Base-by-base conservation (phyloP, 306 rosid genomes). In the Corylus heterophylla region DNA sequence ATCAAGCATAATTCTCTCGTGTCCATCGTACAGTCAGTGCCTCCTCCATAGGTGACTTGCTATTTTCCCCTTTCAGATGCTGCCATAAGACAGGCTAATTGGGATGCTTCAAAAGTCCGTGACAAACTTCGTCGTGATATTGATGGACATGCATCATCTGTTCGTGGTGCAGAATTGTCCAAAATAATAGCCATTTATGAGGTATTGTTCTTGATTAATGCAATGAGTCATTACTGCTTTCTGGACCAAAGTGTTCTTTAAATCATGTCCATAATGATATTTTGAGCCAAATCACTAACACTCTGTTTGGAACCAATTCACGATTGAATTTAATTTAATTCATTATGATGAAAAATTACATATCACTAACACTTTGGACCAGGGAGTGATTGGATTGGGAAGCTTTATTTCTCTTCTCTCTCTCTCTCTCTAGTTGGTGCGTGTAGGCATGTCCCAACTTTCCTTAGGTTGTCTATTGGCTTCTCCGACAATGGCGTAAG, bases 71-170 rank as follows among this genome's bases (percentile, higher is more conserved):
- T 72, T 82, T 47, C 87, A 94, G 98, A 91, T 76, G 95, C 91
- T 80, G 77, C 83, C 54, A 80, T 94, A 62, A 74, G 79, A 75
- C 90, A 83, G 76, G 91, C 90, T 69, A 81, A 82, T 69, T 94
- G 98, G 98, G 85, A 90, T 82, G 82, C 93, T 61, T 88, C 87
- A 7, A 92, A 82, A 85, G 76, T 84, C 48, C 74, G 85, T 62
- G 97, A 91, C 56, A 91, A 94, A 77, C 92, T 94, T 85, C 67
- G 4, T 42, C 97, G 91, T 72, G 95, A 94, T 85, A 77, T 94
- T 63, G 89, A 89, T 78, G 82, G 78, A 25, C 97, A 94, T 86
- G 84, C 84, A 69, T 81, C 80, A 29, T 86, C 90, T 48, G 86
- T 94, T 85, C 50, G 87, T 16, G 55, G 67, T 84, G 90, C 86